Base-by-base conservation (phyloP, 495 filamentous ascomycete genomes). In the Mytilinidion resinicola region DNA sequence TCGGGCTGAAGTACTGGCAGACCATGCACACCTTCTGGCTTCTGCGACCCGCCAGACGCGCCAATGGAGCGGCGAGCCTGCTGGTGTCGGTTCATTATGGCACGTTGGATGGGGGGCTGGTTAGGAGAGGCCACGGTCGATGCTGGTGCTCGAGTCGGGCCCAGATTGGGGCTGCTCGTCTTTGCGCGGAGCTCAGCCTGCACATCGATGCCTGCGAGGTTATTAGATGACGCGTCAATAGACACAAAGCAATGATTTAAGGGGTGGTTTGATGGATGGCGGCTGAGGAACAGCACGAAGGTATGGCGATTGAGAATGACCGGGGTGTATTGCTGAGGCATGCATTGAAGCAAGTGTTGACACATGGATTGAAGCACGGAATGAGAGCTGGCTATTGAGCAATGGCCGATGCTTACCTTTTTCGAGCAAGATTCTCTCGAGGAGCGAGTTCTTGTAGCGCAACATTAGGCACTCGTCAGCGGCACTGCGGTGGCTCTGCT, bases 401-500 rank as follows among this genome's bases (percentile, higher is more conserved):
- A 43, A 43, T 43, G 41, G 41, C n/a, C 5, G 21, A 20, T 36
- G 44, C 70, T 20, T 72, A 92, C 90, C 95, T 80, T 96, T 97
- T 73, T 98, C 93, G 6, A 97, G 80, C 39, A 98, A 76, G 65
- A 98, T 96, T 21, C 95, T 82, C 73, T 98, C 93, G 9, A 98
- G 81, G 44, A 97, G 78, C 25, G 92, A 96, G 72, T 97, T 98
- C 76, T 97, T 97, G 73, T 97, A 97, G 36, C 95, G 86, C 61
- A 98, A 77, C 95, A 97, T 97, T 62, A 97, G 75, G 70, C 95
- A 97, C 71, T 97, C 93, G 69, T 98, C 95, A 34, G 95, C 93
- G 47, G 93, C 95, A 64, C 82, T 89, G 53, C 95, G 88, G 69
- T 97, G 93, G 51, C 89, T 95, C 65, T 93, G 88, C 72, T 96